A percentile compares a stretch with the other conserved stretches of the same genome.
These are phyloP conservation scores for Phytophthora tentaculata DNA, from an alignment of 352 stramenopile genomes.

Conservation along the genomic window DNA sequence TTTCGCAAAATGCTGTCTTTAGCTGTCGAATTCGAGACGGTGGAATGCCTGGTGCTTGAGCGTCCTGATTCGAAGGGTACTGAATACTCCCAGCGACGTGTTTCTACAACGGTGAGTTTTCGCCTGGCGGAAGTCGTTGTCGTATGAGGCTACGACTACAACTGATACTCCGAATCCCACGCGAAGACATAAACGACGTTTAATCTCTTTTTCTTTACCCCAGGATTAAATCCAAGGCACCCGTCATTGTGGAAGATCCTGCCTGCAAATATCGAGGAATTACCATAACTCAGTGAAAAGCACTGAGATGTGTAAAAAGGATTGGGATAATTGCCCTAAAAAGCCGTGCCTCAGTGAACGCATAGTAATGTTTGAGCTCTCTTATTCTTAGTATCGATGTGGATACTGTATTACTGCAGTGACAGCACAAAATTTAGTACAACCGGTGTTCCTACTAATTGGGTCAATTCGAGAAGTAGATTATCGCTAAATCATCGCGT, in stretches of 20 bases:
- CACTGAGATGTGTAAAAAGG: too few relatives aligned
- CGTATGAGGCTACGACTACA: slow-evolving; percentile 2
- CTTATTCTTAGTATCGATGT: too few relatives aligned
- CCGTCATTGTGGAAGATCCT: slow-evolving; percentile 3
- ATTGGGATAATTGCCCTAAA: too few relatives aligned
- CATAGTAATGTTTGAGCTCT: too few relatives aligned
- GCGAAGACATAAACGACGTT: slow-evolving; percentile 5
- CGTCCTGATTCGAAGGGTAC: not conserved
- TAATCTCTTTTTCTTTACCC: slow-evolving; percentile 12
- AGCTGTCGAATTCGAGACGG: not conserved
- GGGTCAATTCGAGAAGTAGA: too few relatives aligned
- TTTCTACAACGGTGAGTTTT: slow-evolving; percentile 1
- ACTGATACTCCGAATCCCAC: not conserved
- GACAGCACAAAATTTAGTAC: too few relatives aligned
- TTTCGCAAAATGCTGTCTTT: slow-evolving; percentile 10
- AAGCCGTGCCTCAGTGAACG: too few relatives aligned
- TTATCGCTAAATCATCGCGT: too few relatives aligned
- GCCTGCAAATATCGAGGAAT: too few relatives aligned
- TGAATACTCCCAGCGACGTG: slow-evolving; percentile 8
- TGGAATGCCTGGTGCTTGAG: slow-evolving; percentile 7
- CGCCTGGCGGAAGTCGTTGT: not conserved
- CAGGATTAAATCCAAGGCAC: slow-evolving; percentile 18
- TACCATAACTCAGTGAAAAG: too few relatives aligned
- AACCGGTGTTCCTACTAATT: too few relatives aligned
- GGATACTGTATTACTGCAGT: too few relatives aligned